Base-by-base conservation (phyloP, 2,329 filamentous ascomycete species). In the Apiospora kogelbergensis region DNA sequence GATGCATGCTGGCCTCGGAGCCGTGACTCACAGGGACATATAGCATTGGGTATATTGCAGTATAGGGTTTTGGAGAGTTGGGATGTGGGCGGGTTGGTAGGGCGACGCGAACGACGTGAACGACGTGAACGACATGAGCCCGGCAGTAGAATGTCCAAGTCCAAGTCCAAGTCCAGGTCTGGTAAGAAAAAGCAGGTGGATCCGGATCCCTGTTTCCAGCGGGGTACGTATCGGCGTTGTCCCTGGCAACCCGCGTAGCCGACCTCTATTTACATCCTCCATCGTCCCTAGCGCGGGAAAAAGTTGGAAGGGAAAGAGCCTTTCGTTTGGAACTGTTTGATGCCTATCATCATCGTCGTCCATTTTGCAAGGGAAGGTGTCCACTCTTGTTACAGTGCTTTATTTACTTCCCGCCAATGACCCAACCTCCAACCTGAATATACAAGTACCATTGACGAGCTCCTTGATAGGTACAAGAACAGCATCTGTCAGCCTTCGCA, bases 251-350 rank as follows among this genome's bases (percentile, higher is more conserved):
- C 6, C 4, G 5, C n/a, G 48, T 57, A 57, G 48, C 48, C 48
- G 26, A 57, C 48, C 48, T 37, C 30, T 60, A 37, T 60, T 60
- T 60, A 60, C 53, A 37, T 60, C 53, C 53, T 13, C 26, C 30
- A 37, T 37, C 53, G n/a, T 37, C 53, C 30, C 53, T 37, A 37
- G 4, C 5, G 42, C 42, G 42, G 20, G 42, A 45, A 60, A 57
- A 60, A 60, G 53, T 60, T 33, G 30, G 53, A 60, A 60, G 48
- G 20, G 53, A 33, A 60, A 60, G 53, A n/a, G 53, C 53, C n/a
- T 60, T 60, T 37, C 53, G 7, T 15, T 53, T 24, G 7, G 15
- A 53, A 26, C 17, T 33, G 26, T n/a, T 37, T 60, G 7, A 57
- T 60, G n/a, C n/a, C n/a, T n/a, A 33, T 33, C 33, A 33, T 15